These are phyloP conservation scores for Citrus glauca DNA, from an alignment of 345 rosid genomes.

Conservation along the genomic window DNA sequence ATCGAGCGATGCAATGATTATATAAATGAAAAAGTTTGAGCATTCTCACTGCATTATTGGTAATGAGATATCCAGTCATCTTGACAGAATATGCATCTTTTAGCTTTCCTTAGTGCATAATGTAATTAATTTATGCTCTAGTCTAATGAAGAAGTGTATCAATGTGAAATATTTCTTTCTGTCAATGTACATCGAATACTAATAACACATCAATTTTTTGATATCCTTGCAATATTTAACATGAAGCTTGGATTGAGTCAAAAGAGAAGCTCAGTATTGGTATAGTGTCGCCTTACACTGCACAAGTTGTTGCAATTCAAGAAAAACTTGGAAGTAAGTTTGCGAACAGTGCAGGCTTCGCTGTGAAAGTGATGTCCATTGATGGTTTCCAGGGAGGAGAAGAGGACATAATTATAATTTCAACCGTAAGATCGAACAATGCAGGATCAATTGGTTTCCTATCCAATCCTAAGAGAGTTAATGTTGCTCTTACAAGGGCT, in stretches of 20 bases:
- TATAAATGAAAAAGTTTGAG: background rate
- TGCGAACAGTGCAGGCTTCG: slow-evolving; percentile 15
- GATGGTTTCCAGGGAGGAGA: slow-evolving; percentile 36
- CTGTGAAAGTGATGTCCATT: slow-evolving; percentile 27
- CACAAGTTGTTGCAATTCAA: slow-evolving; percentile 35
- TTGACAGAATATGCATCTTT: background rate
- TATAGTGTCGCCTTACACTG: slow-evolving; percentile 39
- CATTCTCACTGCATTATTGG: background rate
- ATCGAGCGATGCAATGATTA: background rate
- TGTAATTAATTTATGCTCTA: background rate
- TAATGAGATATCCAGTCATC: background rate
- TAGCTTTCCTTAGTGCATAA: background rate
- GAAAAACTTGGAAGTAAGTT: slow-evolving; percentile 24
- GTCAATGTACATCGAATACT: background rate
- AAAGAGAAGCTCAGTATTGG: slow-evolving; percentile 32
- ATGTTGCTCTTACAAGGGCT: slow-evolving; percentile 35
- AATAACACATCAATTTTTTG: background rate
- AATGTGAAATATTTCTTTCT: background rate
- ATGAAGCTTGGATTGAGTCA: slow-evolving; percentile 28
- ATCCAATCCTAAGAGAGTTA: slow-evolving; percentile 13
- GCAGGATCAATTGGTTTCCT: slow-evolving; percentile 24
- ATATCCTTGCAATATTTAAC: background rate
- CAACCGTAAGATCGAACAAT: slow-evolving; percentile 25
- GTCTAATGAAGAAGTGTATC: background rate
- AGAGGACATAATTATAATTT: slow-evolving; percentile 26